Percentiles rank a stretch among this genome's conserved stretches.
phyloP scores from a whole-genome alignment of 352 stramenopile genomes.

The Halophytophthora batemanensis region DNA sequence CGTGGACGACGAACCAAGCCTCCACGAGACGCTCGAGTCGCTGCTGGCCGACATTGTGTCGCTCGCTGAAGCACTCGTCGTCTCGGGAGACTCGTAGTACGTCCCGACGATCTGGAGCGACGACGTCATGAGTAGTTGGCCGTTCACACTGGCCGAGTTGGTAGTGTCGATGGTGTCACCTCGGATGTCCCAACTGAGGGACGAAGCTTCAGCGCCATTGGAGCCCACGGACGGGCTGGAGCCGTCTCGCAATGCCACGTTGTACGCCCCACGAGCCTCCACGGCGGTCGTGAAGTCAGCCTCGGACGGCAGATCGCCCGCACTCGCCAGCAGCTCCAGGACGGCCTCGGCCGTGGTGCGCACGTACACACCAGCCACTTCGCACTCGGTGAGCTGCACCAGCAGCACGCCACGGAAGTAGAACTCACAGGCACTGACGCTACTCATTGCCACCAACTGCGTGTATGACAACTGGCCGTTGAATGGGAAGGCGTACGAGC shows the following conservation, averaged over 20 bases:
- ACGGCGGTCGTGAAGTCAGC: constrained; percentile 21
- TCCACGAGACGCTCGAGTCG: constrained; percentile 4
- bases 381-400: constrained; percentile 27
- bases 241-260: constrained; percentile 24
- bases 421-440: constrained; percentile 12
- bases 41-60: constrained; percentile 7
- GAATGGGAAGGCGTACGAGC: constrained; percentile 29
- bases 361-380: constrained; percentile 31
- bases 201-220: constrained; percentile 7
- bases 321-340: constrained; percentile 20
- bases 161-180: constrained; percentile 27
- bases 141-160: constrained; percentile 11
- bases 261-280: constrained; percentile 21
- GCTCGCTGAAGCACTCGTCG: constrained; percentile 8
- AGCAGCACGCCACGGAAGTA: constrained; percentile 32
- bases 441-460: constrained; percentile 30
- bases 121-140: constrained; percentile 24
- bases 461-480: constrained; percentile 28
- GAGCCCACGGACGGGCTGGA: constrained; percentile 13
- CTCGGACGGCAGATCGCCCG: constrained; percentile 16
- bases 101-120: constrained; percentile 31
- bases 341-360: constrained; percentile 28
- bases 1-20: constrained; percentile 3
- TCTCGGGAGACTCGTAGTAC: constrained; percentile 22
- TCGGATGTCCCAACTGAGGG: constrained; percentile 23